Evolutionary conservation across 1,139 yeast species (phyloP), one percentile per base, ranked within the genome.

Genomic region (Saccharomyces hybrid): DNA sequence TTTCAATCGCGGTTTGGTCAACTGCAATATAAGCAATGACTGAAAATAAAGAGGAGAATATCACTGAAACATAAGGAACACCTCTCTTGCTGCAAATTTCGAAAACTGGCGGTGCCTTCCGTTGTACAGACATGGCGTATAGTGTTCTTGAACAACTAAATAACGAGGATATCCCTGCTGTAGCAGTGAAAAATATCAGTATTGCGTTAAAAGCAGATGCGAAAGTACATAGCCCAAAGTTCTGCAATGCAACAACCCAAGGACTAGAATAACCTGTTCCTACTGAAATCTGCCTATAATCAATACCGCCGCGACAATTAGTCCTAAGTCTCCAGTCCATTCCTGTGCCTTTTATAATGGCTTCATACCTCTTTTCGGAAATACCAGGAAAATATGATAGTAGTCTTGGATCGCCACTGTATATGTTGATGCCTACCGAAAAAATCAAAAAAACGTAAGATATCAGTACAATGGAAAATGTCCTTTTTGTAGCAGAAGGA

Each of bases 191-290:
- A 56, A 85, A 81, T 6, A 88, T 82, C 59, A 88, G 75, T 52
- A 86, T 77, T 0, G 82, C 91, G 68, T 87, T 85, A 52, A 83
- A 78, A 2, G 78, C 85, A 0, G 86, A 72, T 14, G 90, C 83
- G 58, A 84, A 76, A 1, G 78, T 68, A 66, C 95, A 88, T n/a
- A 81, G 69, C 0, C 88, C 86, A 1, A 84, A 86, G 46, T 64
- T 68, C 65, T 85, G 90, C 47, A 88, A 69, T 0, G 96, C 95
- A 44, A 88, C 80, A 19, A 86, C 80, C 89, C 93, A 88, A 0
- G 96, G 91, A 61, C 84, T 80, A 63, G 82, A 85, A 55, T 81
- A 78, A 7, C 86, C 88, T 63, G 79, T 79, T 11, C 78, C 75
- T 58, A 51, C 19, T 13, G 51, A 49, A n/a, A 46, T 19, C 28